Evolutionary conservation across 2,329 filamentous ascomycete species (phyloP).

Genomic region (Sporothrix inflata): DNA sequence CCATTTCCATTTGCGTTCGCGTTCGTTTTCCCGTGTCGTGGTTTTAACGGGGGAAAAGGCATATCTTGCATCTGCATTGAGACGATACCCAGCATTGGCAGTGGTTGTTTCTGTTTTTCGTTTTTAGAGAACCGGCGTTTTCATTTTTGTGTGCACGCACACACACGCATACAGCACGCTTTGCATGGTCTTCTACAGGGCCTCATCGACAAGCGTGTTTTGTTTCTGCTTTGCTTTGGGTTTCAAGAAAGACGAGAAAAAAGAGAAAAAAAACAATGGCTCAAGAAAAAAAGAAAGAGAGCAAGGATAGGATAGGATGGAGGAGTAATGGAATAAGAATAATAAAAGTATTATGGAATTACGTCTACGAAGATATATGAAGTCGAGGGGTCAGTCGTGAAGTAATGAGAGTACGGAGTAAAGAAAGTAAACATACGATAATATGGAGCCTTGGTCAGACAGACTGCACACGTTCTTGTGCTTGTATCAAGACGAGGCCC

Average conservation of each 20-base stretch:
- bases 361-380: background rate
- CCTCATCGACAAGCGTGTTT: too few relatives aligned
- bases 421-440: too few relatives aligned
- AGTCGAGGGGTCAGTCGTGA: background rate
- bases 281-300: background rate
- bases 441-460: too few relatives aligned
- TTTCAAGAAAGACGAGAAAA: background rate
- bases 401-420: too few relatives aligned
- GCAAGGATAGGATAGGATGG: background rate
- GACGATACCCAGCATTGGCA: constrained; percentile 21
- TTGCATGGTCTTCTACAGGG: background rate
- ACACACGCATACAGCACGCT: background rate
- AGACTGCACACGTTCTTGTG: too few relatives aligned
- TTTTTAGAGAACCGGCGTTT: background rate
- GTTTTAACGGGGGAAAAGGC: too few relatives aligned
- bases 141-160: background rate
- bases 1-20: background rate
- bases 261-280: background rate
- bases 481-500: too few relatives aligned
- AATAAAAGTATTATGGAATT: background rate
- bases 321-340: background rate
- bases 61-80: constrained; percentile 5
- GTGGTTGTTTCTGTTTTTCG: constrained; percentile 14
- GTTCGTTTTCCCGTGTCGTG: background rate
- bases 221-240: too few relatives aligned